Evolutionary conservation across 228 moss, liverwort and hornwort genomes (phyloP).

Genomic region (Sphagnum fallax): DNA sequence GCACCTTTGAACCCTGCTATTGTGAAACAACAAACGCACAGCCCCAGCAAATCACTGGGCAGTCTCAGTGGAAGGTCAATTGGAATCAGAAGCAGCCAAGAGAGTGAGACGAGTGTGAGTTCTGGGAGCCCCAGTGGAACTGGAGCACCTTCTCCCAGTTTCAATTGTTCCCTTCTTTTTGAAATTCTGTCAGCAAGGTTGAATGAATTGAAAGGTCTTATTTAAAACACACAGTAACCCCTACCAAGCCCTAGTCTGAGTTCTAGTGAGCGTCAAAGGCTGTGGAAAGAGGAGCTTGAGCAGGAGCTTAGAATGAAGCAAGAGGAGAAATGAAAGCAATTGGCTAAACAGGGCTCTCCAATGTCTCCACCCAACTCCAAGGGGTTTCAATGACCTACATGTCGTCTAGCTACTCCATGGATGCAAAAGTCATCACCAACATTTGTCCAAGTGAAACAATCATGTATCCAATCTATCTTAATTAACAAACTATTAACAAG

Average conservation of each 20-base stretch:
- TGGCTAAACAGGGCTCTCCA: conserved; percentile 32
- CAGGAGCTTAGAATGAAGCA: conserved; percentile 81
- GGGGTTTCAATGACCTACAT: conserved; percentile 24
- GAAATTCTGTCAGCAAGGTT: conserved; percentile 65
- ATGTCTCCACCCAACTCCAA: conserved; percentile 35
- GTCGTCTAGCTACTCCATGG: conserved; percentile 24
- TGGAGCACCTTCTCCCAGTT: conserved; percentile 19
- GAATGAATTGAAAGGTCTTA: conserved; percentile 60
- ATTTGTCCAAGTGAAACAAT: no score
- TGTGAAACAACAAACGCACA: conserved; percentile 33
- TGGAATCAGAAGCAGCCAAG: conserved; percentile 53
- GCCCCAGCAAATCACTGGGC: conserved; percentile 67
- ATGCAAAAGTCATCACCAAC: no score
- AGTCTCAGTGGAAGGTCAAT: conserved; percentile 38
- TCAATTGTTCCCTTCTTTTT: conserved; percentile 37
- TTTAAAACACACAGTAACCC: conserved; percentile 26
- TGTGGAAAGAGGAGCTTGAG: conserved; percentile 88
- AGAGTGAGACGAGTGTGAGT: conserved; percentile 74
- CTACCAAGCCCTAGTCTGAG: conserved; percentile 32
- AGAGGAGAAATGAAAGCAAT: conserved; percentile 79
- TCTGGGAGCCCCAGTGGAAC: conserved; percentile 63
- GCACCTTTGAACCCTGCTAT: conserved; percentile 52
- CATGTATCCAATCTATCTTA: no score
- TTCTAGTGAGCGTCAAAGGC: conserved; percentile 64
- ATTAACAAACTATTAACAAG: no score